Conservation (phyloP, 176 grass and related monocot species). For the Otatea glauca region DNA sequence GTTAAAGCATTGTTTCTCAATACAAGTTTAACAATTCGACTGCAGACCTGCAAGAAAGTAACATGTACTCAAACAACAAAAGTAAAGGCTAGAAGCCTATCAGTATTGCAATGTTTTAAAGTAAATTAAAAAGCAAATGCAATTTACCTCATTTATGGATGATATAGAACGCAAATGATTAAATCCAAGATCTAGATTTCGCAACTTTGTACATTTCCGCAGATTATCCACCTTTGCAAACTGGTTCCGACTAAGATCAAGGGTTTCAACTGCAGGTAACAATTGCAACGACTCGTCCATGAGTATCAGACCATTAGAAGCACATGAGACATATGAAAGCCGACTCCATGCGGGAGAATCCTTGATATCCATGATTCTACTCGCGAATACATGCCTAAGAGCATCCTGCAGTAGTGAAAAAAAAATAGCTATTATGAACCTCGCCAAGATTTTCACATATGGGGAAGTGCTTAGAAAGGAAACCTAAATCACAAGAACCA, state of each 20-base stretch:
- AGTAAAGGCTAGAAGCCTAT: background rate
- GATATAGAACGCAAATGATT: conserved; percentile 79
- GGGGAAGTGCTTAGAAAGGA: conserved; percentile 15
- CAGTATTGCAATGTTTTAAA: conserved; percentile 18
- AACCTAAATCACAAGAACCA: background rate
- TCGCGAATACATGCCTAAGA: conserved; percentile 91
- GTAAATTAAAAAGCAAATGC: conserved; percentile 13
- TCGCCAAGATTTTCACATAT: conserved; percentile 4
- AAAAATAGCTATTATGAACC: conserved; percentile 30
- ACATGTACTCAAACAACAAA: conserved; percentile 40
- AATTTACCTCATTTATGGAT: conserved; percentile 72
- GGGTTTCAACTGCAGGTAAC: conserved; percentile 74
- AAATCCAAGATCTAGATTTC: conserved; percentile 86
- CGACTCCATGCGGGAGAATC: conserved; percentile 83
- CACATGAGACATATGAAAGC: conserved; percentile 84
- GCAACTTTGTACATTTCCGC: conserved; percentile 74
- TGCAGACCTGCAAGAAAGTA: conserved; percentile 69
- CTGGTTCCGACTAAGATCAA: conserved; percentile 85
- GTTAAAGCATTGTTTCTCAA: conserved; percentile 88
- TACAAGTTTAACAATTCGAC: conserved; percentile 79
- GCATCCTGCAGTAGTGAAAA: conserved; percentile 66
- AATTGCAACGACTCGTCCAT: conserved; percentile 98
- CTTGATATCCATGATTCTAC: conserved; percentile 91
- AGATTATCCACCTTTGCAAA: conserved; percentile 96
- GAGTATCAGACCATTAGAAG: conserved; percentile 81